Evolutionary conservation across 805 yeast genomes (phyloP).

Genomic region (Priceomyces haplophilus): DNA sequence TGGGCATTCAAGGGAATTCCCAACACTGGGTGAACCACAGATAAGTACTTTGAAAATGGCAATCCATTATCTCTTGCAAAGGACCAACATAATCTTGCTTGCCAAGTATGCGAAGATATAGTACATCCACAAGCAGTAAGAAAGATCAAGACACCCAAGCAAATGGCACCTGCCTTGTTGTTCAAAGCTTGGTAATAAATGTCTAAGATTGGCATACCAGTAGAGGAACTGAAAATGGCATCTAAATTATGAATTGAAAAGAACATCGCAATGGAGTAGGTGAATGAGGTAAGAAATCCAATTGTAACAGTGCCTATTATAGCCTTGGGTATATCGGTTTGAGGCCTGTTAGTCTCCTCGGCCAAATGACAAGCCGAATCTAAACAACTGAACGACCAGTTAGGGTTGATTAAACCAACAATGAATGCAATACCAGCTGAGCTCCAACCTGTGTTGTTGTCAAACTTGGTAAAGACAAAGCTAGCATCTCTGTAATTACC

Average conservation of each 20-base stretch:
- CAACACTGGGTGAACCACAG: conserved; percentile 43
- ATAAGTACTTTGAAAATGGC: conserved; percentile 52
- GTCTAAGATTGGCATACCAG: conserved; percentile 64
- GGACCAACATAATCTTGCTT: conserved; percentile 65
- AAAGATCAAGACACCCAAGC: conserved; percentile 47
- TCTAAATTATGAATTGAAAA: conserved; percentile 55
- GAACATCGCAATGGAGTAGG: conserved; percentile 55
- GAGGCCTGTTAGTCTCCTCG: conserved; percentile 60
- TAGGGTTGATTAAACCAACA: conserved; percentile 68
- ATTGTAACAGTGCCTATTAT: conserved; percentile 62
- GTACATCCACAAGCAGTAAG: conserved; percentile 57
- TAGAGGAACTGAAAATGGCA: conserved; percentile 43
- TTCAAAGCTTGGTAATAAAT: conserved; percentile 57
- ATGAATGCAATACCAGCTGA: conserved; percentile 59
- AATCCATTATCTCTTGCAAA: conserved; percentile 64
- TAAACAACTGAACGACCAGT: conserved; percentile 66
- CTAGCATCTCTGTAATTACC: conserved; percentile 50
- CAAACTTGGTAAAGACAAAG: conserved; percentile 53
- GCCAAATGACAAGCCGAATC: conserved; percentile 74
- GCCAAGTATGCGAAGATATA: conserved; percentile 65
- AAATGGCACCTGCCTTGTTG: conserved; percentile 53
- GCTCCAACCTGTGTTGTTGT: conserved; percentile 60
- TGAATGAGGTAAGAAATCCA: conserved; percentile 59
- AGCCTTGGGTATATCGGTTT: conserved; percentile 57
- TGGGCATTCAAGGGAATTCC: conserved; percentile 63